These are phyloP conservation scores for Brassica balearica DNA, from an alignment of 441 rosid species.

Conservation along the genomic window DNA sequence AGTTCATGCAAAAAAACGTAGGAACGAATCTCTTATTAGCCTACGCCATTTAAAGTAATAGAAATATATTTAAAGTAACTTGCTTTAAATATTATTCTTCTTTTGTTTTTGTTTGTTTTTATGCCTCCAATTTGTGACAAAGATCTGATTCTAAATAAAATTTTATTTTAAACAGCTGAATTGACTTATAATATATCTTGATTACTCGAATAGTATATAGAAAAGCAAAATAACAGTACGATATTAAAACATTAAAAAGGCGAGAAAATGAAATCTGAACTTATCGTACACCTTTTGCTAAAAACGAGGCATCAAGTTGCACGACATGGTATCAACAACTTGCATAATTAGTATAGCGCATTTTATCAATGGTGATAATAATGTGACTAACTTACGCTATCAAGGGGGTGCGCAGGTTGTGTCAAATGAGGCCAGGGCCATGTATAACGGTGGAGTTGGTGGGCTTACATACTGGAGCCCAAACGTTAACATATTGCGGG, in stretches of 20 bases:
- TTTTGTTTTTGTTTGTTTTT: constrained; percentile 15
- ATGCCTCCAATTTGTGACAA: constrained; percentile 35
- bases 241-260: not conserved
- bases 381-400: constrained; percentile 17
- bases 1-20: constrained; percentile 41
- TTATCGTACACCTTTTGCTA: constrained; percentile 17
- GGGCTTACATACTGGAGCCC: constrained; percentile 99
- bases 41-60: constrained; percentile 23
- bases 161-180: not conserved
- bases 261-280: constrained; percentile 21
- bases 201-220: constrained; percentile 16
- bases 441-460: constrained; percentile 90
- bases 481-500: constrained; percentile 86
- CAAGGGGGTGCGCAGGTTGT: constrained; percentile 65
- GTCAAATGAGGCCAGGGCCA: constrained; percentile 95
- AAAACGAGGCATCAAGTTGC: constrained; percentile 42
- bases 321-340: constrained; percentile 29
- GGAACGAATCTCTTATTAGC: constrained; percentile 37
- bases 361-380: constrained; percentile 5
- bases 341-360: constrained; percentile 39
- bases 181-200: constrained; percentile 1
- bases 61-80: not conserved
- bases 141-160: constrained; percentile 27
- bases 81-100: constrained; percentile 26
- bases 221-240: not conserved